Evolutionary conservation across 805 yeast species (phyloP).

Genomic region (Metschnikowia lochheadii): DNA sequence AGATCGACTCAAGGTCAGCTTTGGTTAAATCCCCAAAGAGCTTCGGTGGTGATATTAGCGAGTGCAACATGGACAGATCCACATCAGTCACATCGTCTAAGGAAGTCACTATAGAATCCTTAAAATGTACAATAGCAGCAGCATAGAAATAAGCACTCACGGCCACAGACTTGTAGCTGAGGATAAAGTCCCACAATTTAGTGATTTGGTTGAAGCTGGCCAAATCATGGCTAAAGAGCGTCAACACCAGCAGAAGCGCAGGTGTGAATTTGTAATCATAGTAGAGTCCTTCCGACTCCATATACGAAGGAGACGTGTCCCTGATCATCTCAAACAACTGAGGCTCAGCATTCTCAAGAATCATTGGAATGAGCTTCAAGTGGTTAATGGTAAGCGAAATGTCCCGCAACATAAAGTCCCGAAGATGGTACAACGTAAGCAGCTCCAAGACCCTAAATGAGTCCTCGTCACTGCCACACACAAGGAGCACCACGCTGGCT

Average conservation of each 20-base stretch:
- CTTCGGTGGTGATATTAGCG: slow-evolving; percentile 29
- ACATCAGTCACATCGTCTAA: slow-evolving; percentile 9
- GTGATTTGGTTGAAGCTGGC: slow-evolving; percentile 47
- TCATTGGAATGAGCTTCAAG: slow-evolving; percentile 58
- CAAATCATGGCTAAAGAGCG: slow-evolving; percentile 72
- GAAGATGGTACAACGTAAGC: slow-evolving; percentile 56
- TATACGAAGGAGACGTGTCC: slow-evolving; percentile 31
- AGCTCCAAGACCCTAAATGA: slow-evolving; percentile 47
- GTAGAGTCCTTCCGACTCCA: slow-evolving; percentile 21
- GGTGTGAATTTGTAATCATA: slow-evolving; percentile 43
- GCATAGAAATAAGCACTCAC: slow-evolving; percentile 59
- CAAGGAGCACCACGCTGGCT: slow-evolving; percentile 59
- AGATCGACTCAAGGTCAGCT: slow-evolving; percentile 22
- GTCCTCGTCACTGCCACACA: slow-evolving; percentile 38
- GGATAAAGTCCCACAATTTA: slow-evolving; percentile 64
- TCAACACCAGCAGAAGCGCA: slow-evolving; percentile 72
- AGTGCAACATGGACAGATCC: slow-evolving; percentile 35
- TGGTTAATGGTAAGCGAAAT: slow-evolving; percentile 65
- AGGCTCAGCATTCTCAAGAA: slow-evolving; percentile 49
- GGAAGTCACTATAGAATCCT: slow-evolving; percentile 16
- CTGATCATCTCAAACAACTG: slow-evolving; percentile 38
- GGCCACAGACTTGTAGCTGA: slow-evolving; percentile 53
- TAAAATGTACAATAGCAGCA: slow-evolving; percentile 46
- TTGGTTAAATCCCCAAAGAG: slow-evolving; percentile 29
- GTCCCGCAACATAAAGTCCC: slow-evolving; percentile 82